Percentiles rank a stretch among this genome's conserved stretches.
These are phyloP conservation scores for Pseudogymnoascus destructans DNA, from an alignment of 2,329 filamentous ascomycete genomes.

Conservation along the genomic window DNA sequence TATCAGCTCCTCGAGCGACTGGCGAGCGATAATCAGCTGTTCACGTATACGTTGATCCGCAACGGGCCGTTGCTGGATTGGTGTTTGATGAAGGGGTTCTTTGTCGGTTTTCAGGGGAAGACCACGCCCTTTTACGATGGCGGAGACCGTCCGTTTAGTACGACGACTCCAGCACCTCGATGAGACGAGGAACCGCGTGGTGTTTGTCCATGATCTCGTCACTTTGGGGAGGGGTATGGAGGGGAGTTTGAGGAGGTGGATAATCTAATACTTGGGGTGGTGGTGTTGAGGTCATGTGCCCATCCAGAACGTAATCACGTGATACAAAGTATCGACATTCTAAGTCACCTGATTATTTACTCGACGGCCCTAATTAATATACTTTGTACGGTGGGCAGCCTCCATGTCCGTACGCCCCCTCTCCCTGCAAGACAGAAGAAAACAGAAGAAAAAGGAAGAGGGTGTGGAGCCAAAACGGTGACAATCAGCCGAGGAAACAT, in stretches of 20 bases:
- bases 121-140: not conserved
- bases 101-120: not conserved
- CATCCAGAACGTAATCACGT: too few species aligned
- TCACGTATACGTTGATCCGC: not conserved
- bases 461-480: not conserved
- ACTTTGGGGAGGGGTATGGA: constrained; percentile 27
- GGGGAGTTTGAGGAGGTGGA: constrained; percentile 29
- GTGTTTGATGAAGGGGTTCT: not conserved
- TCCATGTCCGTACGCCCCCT: not conserved
- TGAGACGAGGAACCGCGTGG: constrained; percentile 32
- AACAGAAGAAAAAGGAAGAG: not conserved
- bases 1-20: not conserved
- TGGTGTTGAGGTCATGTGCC: too few species aligned
- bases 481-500: constrained; percentile 1
- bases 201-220: constrained; percentile 33
- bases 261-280: constrained; percentile 32
- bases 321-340: too few species aligned
- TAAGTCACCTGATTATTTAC: not conserved
- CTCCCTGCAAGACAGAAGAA: not conserved
- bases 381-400: too few species aligned
- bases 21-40: not conserved
- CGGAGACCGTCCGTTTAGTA: not conserved
- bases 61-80: not conserved
- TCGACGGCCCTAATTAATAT: not conserved
- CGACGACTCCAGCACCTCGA: not conserved